Conservation (phyloP, 73 alveolate genomes). For the Paramecium primaurelia region DNA sequence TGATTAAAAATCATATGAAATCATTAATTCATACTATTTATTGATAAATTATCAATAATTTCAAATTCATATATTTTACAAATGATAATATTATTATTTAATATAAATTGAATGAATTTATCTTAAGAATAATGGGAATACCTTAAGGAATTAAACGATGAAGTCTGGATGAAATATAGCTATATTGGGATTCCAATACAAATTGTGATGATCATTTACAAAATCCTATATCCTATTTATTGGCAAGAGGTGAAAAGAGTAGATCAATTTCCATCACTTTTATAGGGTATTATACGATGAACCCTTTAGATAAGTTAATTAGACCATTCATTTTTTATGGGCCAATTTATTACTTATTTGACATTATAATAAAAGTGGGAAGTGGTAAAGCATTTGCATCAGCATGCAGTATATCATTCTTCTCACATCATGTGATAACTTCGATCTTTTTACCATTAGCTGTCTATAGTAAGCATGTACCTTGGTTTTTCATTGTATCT, state of each 20-base stretch:
- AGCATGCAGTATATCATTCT: background rate
- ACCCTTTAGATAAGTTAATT: background rate
- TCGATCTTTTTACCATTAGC: background rate
- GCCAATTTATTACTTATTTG: conserved; percentile 11
- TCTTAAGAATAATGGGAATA: background rate
- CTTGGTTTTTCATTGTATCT: conserved; percentile 28
- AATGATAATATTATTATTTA: background rate
- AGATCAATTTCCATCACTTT: conserved; percentile 4
- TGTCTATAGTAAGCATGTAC: background rate
- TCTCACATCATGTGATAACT: background rate
- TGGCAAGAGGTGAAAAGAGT: background rate
- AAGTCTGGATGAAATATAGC: background rate
- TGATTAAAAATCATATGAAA: background rate
- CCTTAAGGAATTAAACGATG: background rate
- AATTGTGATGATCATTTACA: background rate
- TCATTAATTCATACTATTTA: background rate
- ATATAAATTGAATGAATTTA: background rate
- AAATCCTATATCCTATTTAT: background rate
- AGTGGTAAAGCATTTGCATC: background rate
- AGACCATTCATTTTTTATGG: conserved; percentile 36
- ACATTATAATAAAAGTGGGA: background rate
- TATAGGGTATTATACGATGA: background rate
- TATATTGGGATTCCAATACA: background rate
- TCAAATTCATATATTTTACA: background rate
- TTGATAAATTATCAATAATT: background rate